Conservation (phyloP, 768 basidiomycete genomes). For the Leccinum sublutescens region DNA sequence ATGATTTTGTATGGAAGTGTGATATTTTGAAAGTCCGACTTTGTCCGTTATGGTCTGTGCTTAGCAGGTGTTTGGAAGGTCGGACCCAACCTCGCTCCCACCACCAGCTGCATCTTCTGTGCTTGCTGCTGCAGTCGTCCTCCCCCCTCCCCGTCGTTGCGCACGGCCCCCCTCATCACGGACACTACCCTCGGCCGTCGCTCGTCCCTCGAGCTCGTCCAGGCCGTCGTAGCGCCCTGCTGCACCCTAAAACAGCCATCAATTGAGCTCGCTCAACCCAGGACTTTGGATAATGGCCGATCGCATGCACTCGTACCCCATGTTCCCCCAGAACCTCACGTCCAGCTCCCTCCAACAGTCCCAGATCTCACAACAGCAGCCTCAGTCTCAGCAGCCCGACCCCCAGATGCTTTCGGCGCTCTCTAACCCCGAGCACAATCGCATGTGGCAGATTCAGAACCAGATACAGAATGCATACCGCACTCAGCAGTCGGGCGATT, state of each 20-base stretch:
- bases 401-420: slow-evolving; percentile 39
- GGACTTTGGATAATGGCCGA: slow-evolving; percentile 55
- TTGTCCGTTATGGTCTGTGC: slow-evolving; percentile 37
- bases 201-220: slow-evolving; percentile 21
- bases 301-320: slow-evolving; percentile 53
- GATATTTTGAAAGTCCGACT: slow-evolving; percentile 33
- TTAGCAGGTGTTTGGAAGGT: slow-evolving; percentile 41
- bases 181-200: slow-evolving; percentile 24
- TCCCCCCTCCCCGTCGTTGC: slow-evolving; percentile 46
- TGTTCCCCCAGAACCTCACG: slow-evolving; percentile 51
- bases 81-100: slow-evolving; percentile 55
- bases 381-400: slow-evolving; percentile 43
- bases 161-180: slow-evolving; percentile 37
- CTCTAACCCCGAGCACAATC: slow-evolving; percentile 49
- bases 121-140: slow-evolving; percentile 30
- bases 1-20: slow-evolving; percentile 17
- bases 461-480: slow-evolving; percentile 45
- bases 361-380: slow-evolving; percentile 43
- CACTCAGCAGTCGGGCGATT: slow-evolving; percentile 40
- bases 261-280: slow-evolving; percentile 25
- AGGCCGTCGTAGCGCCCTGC: slow-evolving; percentile 26
- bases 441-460: slow-evolving; percentile 56
- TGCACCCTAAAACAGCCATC: slow-evolving; percentile 31
- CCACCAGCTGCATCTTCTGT: slow-evolving; percentile 48
- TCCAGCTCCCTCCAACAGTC: slow-evolving; percentile 41